Percentiles rank a stretch among this genome's conserved stretches.
Evolutionary conservation across 768 basidiomycete species (phyloP).

Genomic region (Roridomyces roridus): DNA sequence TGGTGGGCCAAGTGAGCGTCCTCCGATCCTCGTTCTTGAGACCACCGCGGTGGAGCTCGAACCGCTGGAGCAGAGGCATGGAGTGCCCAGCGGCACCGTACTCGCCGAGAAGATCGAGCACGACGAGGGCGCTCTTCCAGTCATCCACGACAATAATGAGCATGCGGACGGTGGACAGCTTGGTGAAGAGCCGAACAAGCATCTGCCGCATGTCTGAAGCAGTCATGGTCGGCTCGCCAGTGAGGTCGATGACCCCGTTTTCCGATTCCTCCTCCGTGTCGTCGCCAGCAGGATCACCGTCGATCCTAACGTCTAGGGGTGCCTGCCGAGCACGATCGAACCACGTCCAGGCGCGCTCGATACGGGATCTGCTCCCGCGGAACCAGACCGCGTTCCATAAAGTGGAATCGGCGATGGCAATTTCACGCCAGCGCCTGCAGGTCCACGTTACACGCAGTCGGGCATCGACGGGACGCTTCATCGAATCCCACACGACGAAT

Average conservation of each 20-base stretch:
- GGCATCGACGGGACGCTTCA: constrained; percentile 35
- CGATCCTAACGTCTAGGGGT: constrained; percentile 67
- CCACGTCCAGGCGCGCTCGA: constrained; percentile 59
- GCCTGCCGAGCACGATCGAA: constrained; percentile 61
- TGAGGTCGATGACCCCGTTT: constrained; percentile 3
- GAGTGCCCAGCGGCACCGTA: constrained; percentile 43
- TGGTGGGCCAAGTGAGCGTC: constrained; percentile 31
- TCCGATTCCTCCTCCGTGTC: constrained; percentile 30
- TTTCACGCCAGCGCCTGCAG: constrained; percentile 60
- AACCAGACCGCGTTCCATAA: constrained; percentile 76
- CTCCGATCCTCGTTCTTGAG: constrained; percentile 23
- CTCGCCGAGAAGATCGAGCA: constrained; percentile 54
- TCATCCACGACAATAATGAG: constrained; percentile 62
- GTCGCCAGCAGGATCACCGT: constrained; percentile 39
- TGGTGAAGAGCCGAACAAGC: constrained; percentile 56
- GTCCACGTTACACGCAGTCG: constrained; percentile 64
- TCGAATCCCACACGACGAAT: constrained; percentile 56
- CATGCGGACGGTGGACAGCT: constrained; percentile 63
- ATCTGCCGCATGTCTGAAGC: constrained; percentile 50
- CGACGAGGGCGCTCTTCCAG: constrained; percentile 58
- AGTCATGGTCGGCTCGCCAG: constrained; percentile 36
- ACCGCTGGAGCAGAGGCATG: constrained; percentile 50
- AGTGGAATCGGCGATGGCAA: constrained; percentile 53
- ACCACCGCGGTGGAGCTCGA: constrained; percentile 70
- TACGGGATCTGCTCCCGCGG: constrained; percentile 50